Percentiles rank a stretch among this genome's conserved stretches.
Conservation (phyloP, 2,329 filamentous ascomycete species). For the Cladosporium phlei region DNA sequence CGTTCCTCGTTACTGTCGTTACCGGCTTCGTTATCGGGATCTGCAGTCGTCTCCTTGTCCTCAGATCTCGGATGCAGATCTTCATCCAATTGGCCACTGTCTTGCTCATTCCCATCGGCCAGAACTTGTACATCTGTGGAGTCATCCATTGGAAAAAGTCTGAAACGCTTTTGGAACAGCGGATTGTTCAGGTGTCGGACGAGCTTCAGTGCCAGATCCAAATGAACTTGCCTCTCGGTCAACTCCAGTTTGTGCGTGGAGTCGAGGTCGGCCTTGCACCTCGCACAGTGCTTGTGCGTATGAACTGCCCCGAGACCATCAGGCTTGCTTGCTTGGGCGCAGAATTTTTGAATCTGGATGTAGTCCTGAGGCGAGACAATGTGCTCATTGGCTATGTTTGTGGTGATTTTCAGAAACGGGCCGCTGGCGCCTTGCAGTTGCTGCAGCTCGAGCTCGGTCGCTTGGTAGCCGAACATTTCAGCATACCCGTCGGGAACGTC, state of each 20-base stretch:
- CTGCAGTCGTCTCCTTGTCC: too few species aligned
- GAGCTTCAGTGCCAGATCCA: constrained; percentile 14
- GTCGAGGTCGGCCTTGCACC: constrained; percentile 10
- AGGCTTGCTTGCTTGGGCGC: constrained; percentile 6
- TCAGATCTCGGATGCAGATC: too few species aligned
- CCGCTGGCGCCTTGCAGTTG: constrained; percentile 15
- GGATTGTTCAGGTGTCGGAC: constrained; percentile 17
- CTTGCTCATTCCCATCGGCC: too few species aligned
- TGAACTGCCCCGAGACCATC: too few species aligned
- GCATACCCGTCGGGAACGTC: neutral
- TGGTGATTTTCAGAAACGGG: constrained; percentile 13
- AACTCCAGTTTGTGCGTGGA: constrained; percentile 7
- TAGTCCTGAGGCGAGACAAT: constrained; percentile 11
- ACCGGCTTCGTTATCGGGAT: too few species aligned
- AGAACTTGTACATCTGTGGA: too few species aligned
- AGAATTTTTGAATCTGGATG: constrained; percentile 13
- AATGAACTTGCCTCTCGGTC: constrained; percentile 15
- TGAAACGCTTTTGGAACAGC: constrained; percentile 14
- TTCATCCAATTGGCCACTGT: too few species aligned
- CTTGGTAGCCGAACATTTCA: neutral
- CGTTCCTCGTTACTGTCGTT: too few species aligned
- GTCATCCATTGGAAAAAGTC: neutral
- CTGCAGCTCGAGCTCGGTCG: constrained; percentile 13
- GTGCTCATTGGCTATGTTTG: neutral
- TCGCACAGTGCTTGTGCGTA: neutral